Conservation (phyloP, 352 stramenopile species). For the Phytophthora sp. region DNA sequence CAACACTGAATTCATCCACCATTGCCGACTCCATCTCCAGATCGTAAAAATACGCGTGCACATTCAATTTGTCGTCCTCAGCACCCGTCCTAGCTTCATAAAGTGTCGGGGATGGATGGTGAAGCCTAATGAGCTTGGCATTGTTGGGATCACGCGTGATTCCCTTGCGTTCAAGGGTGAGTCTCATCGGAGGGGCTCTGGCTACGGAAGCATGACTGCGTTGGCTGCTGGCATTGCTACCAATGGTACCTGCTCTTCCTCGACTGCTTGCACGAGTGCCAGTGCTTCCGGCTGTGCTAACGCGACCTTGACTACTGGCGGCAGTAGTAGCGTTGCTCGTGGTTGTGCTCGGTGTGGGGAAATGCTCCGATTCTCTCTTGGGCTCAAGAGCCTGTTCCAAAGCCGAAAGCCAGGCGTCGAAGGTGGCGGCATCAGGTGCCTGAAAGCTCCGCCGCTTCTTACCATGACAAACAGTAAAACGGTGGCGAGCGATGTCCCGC, state of each 20-base stretch:
- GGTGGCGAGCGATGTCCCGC: conserved; percentile 21
- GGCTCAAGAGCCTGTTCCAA: conserved; percentile 25
- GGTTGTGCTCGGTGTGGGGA: conserved; percentile 2
- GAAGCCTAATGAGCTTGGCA: conserved; percentile 23
- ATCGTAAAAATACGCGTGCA: background rate
- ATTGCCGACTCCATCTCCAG: conserved; percentile 7
- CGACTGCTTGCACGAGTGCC: conserved; percentile 1
- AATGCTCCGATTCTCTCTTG: background rate
- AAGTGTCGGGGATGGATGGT: conserved; percentile 7
- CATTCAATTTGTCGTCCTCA: background rate
- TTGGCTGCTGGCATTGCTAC: conserved; percentile 9
- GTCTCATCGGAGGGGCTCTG: conserved; percentile 7
- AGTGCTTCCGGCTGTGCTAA: conserved; percentile 2
- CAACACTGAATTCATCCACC: background rate
- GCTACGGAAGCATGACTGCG: background rate
- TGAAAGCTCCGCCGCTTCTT: conserved; percentile 32
- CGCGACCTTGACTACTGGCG: conserved; percentile 3
- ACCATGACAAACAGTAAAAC: conserved; percentile 28
- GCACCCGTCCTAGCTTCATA: background rate
- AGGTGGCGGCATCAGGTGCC: conserved; percentile 24
- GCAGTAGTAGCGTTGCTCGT: conserved; percentile 16
- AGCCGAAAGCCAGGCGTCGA: conserved; percentile 20
- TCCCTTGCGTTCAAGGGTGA: conserved; percentile 14
- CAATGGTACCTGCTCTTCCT: background rate
- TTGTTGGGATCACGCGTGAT: conserved; percentile 25